These are phyloP conservation scores for Penicillium ucsense DNA, from an alignment of 495 filamentous ascomycete species.

Conservation along the genomic window DNA sequence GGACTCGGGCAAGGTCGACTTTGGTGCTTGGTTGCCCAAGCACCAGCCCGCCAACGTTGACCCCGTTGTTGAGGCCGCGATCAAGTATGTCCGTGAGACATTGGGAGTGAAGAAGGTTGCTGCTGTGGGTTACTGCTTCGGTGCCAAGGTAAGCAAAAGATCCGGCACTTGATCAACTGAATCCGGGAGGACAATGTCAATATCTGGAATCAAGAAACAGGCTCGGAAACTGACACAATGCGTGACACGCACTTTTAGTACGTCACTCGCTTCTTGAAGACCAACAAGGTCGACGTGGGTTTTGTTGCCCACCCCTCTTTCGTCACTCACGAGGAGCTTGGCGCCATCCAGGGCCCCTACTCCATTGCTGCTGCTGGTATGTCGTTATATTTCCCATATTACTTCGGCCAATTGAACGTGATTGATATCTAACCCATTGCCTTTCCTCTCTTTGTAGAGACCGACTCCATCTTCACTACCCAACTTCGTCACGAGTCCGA, in stretches of 20 bases:
- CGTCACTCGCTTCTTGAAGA: constrained; percentile 35
- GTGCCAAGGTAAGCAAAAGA: constrained; percentile 27
- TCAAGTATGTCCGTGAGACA: constrained; percentile 50
- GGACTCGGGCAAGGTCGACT: constrained; percentile 45
- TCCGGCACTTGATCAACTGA: neutral
- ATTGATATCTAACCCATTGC: too few relatives aligned
- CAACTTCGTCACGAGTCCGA: constrained; percentile 59
- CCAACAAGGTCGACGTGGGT: constrained; percentile 49
- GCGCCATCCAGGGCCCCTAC: constrained; percentile 58
- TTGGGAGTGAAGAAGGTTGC: constrained; percentile 58
- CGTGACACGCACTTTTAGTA: constrained; percentile 15
- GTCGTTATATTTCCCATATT: constrained; percentile 5
- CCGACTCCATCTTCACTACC: constrained; percentile 67
- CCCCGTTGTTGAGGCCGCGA: constrained; percentile 48
- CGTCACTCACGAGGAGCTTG: constrained; percentile 66
- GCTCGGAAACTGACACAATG: neutral
- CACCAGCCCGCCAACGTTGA: constrained; percentile 54
- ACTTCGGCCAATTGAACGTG: too few relatives aligned
- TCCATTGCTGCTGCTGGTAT: constrained; percentile 65
- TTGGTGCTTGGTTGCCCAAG: constrained; percentile 47
- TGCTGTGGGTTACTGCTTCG: constrained; percentile 43
- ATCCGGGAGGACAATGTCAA: neutral
- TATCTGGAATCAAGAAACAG: neutral
- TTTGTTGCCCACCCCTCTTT: constrained; percentile 72
- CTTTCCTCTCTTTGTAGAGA: constrained; percentile 38